Base-by-base conservation (phyloP, 345 rosid genomes). In the Erysimum cheiranthoides region DNA sequence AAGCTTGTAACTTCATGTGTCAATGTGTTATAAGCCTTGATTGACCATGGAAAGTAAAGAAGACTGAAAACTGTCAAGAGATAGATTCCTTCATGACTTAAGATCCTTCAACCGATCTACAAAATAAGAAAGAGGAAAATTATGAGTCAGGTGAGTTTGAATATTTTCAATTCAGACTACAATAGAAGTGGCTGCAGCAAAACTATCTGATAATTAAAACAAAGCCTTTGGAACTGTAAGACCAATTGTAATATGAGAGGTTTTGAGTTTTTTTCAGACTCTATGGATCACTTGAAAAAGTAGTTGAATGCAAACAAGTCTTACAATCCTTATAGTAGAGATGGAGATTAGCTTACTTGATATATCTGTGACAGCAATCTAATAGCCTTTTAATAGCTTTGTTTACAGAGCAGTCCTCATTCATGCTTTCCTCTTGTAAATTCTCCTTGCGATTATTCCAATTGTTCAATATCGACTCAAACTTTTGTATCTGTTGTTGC, bases 281-380 rank as follows among this genome's bases (percentile, higher is more conserved):
- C 42, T 51, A 0, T 6, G 36, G 36, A 56, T 32, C 59, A 57
- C 49, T 18, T 56, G 64, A 14, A 65, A 54, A 34, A 10, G 30
- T 34, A 43, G 12, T 57, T 27, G 40, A 66, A 58, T 36, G 50
- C 49, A 66, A 58, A 17, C 25, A 75, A 67, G 3, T 49, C 35
- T 40, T 39, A 68, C 1, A 47, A 18, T 8, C 3, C 1, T 69
- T 25, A 52, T 25, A 7, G 35, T 36, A 30, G 68, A 70, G 76
- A 56, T 69, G 52, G 61, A 31, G 59, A 58, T 34, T 28, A 64
- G 63, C 86, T 81, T 84, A 86, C 91, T 36, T 27, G 18, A 76
- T 73, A 79, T 84, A 81, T 78, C 80, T 86, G 25, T 54, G 70
- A 58, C 95, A 90, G 81, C 85, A 81, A 60, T 80, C 83, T 47